These are phyloP conservation scores for Mucor racemosus DNA, from an alignment of 371 early-diverging fungal genomes.

Conservation along the genomic window DNA sequence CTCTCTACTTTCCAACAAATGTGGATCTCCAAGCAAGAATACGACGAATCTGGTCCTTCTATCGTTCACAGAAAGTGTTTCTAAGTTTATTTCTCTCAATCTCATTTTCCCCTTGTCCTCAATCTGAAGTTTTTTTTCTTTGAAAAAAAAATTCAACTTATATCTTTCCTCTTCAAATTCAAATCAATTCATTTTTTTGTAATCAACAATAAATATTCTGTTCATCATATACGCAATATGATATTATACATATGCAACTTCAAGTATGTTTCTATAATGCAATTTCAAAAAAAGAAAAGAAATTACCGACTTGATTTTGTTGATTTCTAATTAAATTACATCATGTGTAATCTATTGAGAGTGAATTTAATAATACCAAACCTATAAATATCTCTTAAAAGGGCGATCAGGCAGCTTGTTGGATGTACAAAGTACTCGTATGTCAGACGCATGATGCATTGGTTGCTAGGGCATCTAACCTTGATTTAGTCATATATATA, in stretches of 20 bases:
- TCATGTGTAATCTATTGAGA: too few species aligned
- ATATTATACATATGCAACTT: neutral
- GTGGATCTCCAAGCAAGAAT: slow-evolving; percentile 98
- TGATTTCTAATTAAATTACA: too few species aligned
- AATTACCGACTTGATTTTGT: too few species aligned
- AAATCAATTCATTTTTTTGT: neutral
- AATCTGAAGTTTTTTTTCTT: neutral
- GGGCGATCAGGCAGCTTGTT: too few species aligned
- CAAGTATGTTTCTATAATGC: too few species aligned
- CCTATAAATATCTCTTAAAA: too few species aligned
- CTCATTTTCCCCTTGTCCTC: neutral
- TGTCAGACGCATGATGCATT: too few species aligned
- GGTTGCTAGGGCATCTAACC: too few species aligned
- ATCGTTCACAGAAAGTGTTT: slow-evolving; percentile 99
- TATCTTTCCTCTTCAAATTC: neutral
- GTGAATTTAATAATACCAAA: too few species aligned
- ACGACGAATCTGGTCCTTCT: slow-evolving; percentile 97
- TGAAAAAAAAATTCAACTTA: neutral
- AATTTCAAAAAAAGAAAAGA: too few species aligned
- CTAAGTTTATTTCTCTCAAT: slow-evolving; percentile 55
- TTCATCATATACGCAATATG: neutral
- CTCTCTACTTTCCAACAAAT: slow-evolving; percentile 98
- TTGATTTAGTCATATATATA: too few species aligned
- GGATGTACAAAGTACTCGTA: too few species aligned
- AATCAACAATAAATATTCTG: slow-evolving; percentile 1